Base-by-base conservation (phyloP, 1,284 basidiomycete species). In the Volvariella volvacea region DNA sequence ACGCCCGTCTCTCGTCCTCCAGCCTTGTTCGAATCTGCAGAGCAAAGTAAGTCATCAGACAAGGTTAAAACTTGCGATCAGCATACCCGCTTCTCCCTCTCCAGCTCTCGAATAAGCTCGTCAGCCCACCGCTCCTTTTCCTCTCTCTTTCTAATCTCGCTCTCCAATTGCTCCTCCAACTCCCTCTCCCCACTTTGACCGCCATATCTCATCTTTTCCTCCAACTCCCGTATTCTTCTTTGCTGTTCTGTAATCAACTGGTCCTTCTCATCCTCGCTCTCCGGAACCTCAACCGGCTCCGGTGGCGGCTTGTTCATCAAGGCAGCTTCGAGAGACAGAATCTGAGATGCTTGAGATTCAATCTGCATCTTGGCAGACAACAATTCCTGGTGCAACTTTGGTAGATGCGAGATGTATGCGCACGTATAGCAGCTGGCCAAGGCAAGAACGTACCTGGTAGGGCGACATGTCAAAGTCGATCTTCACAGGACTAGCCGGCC, bases 311-410 rank as follows among this genome's bases (percentile, higher is more conserved):
- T 75, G 3, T 81, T 71, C 1, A 78, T 67, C 4, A 90, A 67
- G 0, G 83, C 76, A 0, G 79, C 80, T 60, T 90, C 86, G 1
- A 88, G 72, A 0, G 86, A 87, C 2, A 93, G 71, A 38, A 93
- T 89, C 54, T 92, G 88, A 10, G 74, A 83, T 0, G 79, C 74
- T 56, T 92, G 88, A 1, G 83, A 78, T 42, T 90, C 83, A 21
- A 92, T 63, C 51, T 87, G 77, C 19, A 82, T 73, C 30, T 84
- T 75, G 0, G 89, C 80, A 1, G 78, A 71, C 20, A 92, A 78
- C 4, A 93, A 75, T 51, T 92, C 87, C 68, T 93, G 88, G 65
- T 92, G 89, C 0, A 94, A 71, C 82, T 89, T 48, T n/a, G n/a
- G n/a, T n/a, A n/a, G n/a, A n/a, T n/a, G n/a, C n/a, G n/a, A n/a